Evolutionary conservation across 2,329 filamentous ascomycete genomes (phyloP).

Genomic region (Pseudocercospora eumusae): DNA sequence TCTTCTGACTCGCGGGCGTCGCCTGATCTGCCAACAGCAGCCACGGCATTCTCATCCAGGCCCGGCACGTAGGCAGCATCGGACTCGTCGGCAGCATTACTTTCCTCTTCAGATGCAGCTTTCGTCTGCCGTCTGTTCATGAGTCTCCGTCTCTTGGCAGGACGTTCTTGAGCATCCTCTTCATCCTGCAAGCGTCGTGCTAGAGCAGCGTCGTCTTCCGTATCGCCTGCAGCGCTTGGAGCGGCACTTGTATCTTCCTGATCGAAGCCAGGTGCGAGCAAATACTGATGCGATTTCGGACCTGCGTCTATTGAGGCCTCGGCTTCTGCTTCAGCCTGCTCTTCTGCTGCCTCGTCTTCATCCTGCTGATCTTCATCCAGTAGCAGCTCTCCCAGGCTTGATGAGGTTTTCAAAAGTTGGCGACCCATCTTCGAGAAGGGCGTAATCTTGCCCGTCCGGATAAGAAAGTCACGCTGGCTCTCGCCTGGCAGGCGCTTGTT

Average conservation of each 20-base stretch:
- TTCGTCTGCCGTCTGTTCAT: conserved; percentile 31
- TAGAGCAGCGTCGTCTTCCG: conserved; percentile 37
- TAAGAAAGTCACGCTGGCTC: conserved; percentile 82
- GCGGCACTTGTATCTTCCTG: conserved; percentile 32
- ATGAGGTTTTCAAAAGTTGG: conserved; percentile 63
- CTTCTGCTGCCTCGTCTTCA: conserved; percentile 52
- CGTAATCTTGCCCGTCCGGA: conserved; percentile 95
- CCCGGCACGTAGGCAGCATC: conserved; percentile 46
- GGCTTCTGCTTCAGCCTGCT: conserved; percentile 31
- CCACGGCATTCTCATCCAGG: conserved; percentile 44
- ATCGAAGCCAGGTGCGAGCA: conserved; percentile 52
- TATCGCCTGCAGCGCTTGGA: conserved; percentile 25
- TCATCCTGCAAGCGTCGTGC: conserved; percentile 39
- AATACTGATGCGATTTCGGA: conserved; percentile 50
- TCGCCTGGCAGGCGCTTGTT: conserved; percentile 72
- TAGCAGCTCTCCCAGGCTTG: conserved; percentile 73
- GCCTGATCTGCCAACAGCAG: conserved; percentile 44
- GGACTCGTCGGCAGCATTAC: conserved; percentile 36
- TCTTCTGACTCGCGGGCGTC: conserved; percentile 41
- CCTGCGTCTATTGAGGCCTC: conserved; percentile 29
- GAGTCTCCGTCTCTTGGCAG: conserved; percentile 47
- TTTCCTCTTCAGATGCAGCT: conserved; percentile 29
- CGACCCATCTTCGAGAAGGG: conserved; percentile 81
- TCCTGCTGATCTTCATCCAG: conserved; percentile 73
- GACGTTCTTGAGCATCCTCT: conserved; percentile 41